These are phyloP conservation scores for Rhodotorula glutinis DNA, from an alignment of 1,284 basidiomycete species.

Conservation along the genomic window DNA sequence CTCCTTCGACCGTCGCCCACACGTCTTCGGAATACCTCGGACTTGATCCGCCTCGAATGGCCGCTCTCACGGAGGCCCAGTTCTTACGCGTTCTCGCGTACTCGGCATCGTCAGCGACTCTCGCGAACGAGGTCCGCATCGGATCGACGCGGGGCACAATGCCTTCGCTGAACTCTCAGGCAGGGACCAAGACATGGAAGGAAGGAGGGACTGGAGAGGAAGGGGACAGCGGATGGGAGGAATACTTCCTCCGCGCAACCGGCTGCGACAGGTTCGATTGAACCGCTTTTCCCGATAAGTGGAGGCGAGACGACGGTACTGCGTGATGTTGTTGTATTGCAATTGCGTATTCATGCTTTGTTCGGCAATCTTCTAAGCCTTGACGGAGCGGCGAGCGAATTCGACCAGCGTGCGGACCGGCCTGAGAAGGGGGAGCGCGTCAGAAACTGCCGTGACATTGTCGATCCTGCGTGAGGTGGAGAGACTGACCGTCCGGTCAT, in stretches of 20 bases:
- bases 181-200: background rate
- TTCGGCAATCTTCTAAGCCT: slow-evolving; percentile 3
- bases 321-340: background rate
- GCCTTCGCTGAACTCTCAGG: slow-evolving; percentile 11
- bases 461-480: background rate
- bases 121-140: slow-evolving; percentile 15
- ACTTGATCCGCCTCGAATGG: background rate
- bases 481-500: slow-evolving; percentile 34
- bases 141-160: slow-evolving; percentile 10
- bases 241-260: slow-evolving; percentile 24
- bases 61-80: slow-evolving; percentile 29
- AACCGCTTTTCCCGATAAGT: too few relatives aligned
- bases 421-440: too few relatives aligned
- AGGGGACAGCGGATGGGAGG: slow-evolving; percentile 22
- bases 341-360: background rate
- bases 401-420: slow-evolving; percentile 32
- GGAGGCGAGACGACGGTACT: background rate
- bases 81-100: slow-evolving; percentile 30
- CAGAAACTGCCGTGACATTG: too few relatives aligned
- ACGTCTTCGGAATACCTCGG: slow-evolving; percentile 1
- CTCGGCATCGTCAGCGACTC: slow-evolving; percentile 16
- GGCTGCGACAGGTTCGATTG: slow-evolving; percentile 34
- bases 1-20: slow-evolving; percentile 14
- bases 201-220: background rate
- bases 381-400: slow-evolving; percentile 29